Percentiles rank a stretch among this genome's conserved stretches.
These are phyloP conservation scores for Nothopassalora personata DNA, from an alignment of 2,329 filamentous ascomycete species.

Conservation along the genomic window DNA sequence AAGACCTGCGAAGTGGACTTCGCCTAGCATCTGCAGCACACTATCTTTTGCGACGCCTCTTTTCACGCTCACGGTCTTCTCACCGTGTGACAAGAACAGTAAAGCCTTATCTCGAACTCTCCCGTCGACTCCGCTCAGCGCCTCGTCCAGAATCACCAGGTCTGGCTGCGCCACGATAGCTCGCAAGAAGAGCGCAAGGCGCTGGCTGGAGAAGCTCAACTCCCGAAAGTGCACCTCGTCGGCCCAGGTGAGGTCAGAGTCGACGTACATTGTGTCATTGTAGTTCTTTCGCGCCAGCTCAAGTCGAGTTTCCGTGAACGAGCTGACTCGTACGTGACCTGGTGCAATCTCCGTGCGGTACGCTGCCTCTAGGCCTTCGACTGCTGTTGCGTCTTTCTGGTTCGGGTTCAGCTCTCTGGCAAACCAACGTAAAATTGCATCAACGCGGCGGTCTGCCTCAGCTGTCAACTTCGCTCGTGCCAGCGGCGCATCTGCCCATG, in stretches of 20 bases:
- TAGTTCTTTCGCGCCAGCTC: constrained; percentile 6
- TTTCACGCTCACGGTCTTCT: constrained; percentile 23
- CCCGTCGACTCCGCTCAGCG: constrained; percentile 48
- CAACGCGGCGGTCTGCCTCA: constrained; percentile 55
- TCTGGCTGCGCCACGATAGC: constrained; percentile 43
- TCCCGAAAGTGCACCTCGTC: constrained; percentile 64
- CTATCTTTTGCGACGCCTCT: constrained; percentile 21
- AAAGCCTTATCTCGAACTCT: constrained; percentile 78
- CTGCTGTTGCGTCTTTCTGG: constrained; percentile 9
- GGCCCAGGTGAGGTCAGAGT: constrained; percentile 55
- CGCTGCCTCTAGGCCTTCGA: constrained; percentile 5
- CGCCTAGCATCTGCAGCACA: constrained; percentile 37
- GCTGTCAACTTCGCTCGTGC: constrained; percentile 60
- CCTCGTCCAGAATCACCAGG: constrained; percentile 48
- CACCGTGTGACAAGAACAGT: constrained; percentile 60
- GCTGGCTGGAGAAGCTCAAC: constrained; percentile 74
- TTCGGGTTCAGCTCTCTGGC: constrained; percentile 65
- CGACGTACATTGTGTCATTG: constrained; percentile 18
- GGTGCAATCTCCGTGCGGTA: not conserved
- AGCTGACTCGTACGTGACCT: not conserved
- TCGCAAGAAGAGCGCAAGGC: constrained; percentile 72
- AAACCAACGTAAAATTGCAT: constrained; percentile 71
- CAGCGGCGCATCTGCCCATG: constrained; percentile 85
- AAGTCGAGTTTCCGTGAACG: not conserved
- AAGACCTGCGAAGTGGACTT: constrained; percentile 57